Conservation (phyloP, 78 protist species). For the Dictyostelium citrinum region DNA sequence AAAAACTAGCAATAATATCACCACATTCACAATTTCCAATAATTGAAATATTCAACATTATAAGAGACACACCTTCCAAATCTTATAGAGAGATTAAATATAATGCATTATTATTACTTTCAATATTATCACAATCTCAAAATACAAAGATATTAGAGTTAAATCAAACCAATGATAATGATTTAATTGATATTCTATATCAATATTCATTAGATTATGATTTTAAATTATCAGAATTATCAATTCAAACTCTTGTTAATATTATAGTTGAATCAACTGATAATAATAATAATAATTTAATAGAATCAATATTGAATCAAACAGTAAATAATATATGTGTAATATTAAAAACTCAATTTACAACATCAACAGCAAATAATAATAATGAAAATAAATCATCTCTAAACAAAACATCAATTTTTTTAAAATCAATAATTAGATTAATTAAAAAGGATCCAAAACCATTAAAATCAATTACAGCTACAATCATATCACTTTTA, state of each 20-base stretch:
- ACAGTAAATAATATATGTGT: slow-evolving; percentile 18
- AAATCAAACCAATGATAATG: background rate
- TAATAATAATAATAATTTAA: background rate
- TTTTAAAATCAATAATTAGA: slow-evolving; percentile 38
- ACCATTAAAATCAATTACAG: background rate
- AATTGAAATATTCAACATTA: background rate
- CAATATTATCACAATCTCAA: slow-evolving; percentile 1
- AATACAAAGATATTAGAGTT: background rate
- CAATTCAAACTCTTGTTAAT: slow-evolving; percentile 15
- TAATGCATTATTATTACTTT: slow-evolving; percentile 14
- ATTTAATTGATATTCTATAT: background rate
- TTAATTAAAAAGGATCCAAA: background rate
- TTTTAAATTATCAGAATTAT: slow-evolving; percentile 21
- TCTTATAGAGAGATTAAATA: background rate
- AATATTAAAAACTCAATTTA: background rate
- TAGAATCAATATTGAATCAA: background rate
- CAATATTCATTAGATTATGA: slow-evolving; percentile 6
- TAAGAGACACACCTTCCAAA: background rate
- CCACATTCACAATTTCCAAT: slow-evolving; percentile 59
- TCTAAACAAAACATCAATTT: slow-evolving; percentile 2
- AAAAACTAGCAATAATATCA: slow-evolving; percentile 18
- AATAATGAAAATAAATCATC: background rate
- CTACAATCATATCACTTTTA: slow-evolving; percentile 14
- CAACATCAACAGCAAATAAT: background rate
- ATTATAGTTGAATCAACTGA: slow-evolving; percentile 13